A percentile compares a stretch with the other conserved stretches of the same genome.
Conservation (phyloP, 2,329 filamentous ascomycete genomes). For the Ophiostoma ips region DNA sequence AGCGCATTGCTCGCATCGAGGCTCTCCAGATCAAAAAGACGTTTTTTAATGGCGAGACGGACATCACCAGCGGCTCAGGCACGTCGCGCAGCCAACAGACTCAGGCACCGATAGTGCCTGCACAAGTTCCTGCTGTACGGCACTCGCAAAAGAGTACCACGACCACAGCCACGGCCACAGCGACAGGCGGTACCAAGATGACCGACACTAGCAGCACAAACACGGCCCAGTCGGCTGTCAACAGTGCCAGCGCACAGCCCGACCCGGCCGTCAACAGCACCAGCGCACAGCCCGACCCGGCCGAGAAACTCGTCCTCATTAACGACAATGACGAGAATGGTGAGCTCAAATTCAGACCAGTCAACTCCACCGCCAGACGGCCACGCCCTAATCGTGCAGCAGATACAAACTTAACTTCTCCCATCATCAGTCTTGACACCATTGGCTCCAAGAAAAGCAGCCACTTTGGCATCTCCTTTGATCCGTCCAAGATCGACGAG, state of each 20-base stretch:
- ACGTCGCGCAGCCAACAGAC: not conserved
- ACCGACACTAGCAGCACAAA: too few species aligned
- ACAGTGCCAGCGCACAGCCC: too few species aligned
- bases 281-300: not conserved
- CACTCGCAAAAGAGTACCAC: too few species aligned
- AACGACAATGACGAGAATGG: conserved; percentile 1
- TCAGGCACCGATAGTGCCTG: too few species aligned
- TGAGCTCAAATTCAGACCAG: not conserved
- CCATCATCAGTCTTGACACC: conserved; percentile 5
- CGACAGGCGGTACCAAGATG: not conserved
- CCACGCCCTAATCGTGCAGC: not conserved
- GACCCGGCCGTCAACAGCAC: not conserved
- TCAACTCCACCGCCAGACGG: not conserved
- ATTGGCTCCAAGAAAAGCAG: conserved; percentile 2
- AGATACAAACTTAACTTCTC: not conserved
- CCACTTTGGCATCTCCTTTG: conserved; percentile 8
- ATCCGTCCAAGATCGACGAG: conserved; percentile 3
- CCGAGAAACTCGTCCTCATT: not conserved
- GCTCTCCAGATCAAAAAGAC: conserved; percentile 1
- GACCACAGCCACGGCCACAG: not conserved
- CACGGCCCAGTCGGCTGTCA: too few species aligned
- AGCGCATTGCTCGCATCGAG: conserved; percentile 6
- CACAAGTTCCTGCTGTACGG: too few species aligned
- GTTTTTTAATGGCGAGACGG: not conserved
- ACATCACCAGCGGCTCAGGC: not conserved